Evolutionary conservation across 2,329 filamentous ascomycete genomes (phyloP), one percentile per base, ranked within the genome.

Genomic region (Trichoderma atrobrunneum): DNA sequence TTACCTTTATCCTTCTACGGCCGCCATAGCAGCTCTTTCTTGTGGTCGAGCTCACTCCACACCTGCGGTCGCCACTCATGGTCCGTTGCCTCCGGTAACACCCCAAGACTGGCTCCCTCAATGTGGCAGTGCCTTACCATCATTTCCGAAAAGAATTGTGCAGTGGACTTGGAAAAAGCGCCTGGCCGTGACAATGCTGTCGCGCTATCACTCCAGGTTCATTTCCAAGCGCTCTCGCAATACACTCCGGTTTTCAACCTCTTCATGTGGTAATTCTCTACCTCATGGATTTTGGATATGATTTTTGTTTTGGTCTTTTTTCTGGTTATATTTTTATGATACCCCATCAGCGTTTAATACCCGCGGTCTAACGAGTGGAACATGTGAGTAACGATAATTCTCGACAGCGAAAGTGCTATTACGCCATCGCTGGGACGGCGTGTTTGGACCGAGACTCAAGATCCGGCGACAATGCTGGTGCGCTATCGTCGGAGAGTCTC

Each of bases 361-460:
- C 78, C 81, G 82, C 81, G 80, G 81, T 84, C 82, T 78, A 51
- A 80, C 82, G 82, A 83, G 81, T 77, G 76, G 51, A 65, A 74
- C 78, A 72, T 73, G 56, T 71, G 66, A 57, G 73, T 6, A 64
- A 56, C 30, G 59, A 75, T 5, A 72, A 57, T 75, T 78, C 82
- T 87, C 85, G 85, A 84, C 85, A 83, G 84, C 83, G 84, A 87
- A 79, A 87, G 85, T 86, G 85, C 85, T 85, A 74, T 79, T 86
- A 86, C 85, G 85, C 85, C 85, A 87, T 87, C 82, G 84, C 84
- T 84, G 84, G 83, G 85, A 86, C 84, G 84, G 84, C 81, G 84
- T 83, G 81, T 85, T 83, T 82, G 79, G 80, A 85, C 84, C 82
- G 84, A 84, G 84, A 76, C 79, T 78, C 76, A 77, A 74, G 73